A percentile compares a stretch with the other conserved stretches of the same genome.
Evolutionary conservation across 805 yeast species (phyloP).

Genomic region (Tetrapisispora fleetii): DNA sequence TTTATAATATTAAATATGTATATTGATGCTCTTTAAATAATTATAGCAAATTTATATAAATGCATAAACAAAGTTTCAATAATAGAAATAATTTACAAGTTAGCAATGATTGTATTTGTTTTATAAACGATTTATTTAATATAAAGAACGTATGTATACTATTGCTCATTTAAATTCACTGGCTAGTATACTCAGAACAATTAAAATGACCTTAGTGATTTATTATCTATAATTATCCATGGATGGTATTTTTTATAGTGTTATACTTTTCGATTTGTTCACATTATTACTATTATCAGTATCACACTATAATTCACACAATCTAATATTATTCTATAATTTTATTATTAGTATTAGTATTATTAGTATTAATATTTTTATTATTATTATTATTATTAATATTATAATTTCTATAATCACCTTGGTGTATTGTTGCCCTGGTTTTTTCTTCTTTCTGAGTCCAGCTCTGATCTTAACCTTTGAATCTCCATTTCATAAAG

Average conservation of each 20-base stretch:
- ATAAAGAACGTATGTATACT: neutral
- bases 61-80: neutral
- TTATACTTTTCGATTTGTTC: neutral
- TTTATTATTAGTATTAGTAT: neutral
- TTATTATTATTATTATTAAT: neutral
- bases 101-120: neutral
- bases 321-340: too few species aligned
- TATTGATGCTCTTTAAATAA: neutral
- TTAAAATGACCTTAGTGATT: neutral
- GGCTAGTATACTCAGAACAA: neutral
- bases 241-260: neutral
- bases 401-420: neutral
- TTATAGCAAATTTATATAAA: neutral
- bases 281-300: neutral
- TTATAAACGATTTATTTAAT: neutral
- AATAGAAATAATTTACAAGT: neutral
- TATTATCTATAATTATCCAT: neutral
- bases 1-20: too few species aligned
- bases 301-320: neutral
- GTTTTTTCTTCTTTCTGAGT: neutral
- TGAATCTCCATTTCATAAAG: conserved; percentile 24
- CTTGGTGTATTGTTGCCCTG: neutral
- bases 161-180: too few species aligned
- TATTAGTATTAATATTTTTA: neutral
- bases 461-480: conserved; percentile 28